These are phyloP conservation scores for Bromus sterilis DNA, from an alignment of 176 grass and related monocot genomes.

Conservation along the genomic window DNA sequence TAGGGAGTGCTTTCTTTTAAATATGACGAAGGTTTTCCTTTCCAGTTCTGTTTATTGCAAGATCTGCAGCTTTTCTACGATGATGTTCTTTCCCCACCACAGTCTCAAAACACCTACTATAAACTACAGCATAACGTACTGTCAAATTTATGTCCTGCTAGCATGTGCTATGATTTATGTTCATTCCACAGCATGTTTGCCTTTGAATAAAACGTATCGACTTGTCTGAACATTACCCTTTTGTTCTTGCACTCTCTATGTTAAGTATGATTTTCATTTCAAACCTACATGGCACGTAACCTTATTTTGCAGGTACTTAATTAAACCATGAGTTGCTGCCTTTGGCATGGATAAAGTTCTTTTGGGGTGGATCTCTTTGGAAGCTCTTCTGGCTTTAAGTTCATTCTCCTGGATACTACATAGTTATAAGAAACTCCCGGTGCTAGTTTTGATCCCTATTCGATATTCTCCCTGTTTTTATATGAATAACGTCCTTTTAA, in stretches of 20 bases:
- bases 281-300: neutral
- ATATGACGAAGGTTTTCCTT: neutral
- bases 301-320: slow-evolving; percentile 31
- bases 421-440: neutral
- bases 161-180: neutral
- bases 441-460: neutral
- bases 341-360: neutral
- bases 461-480: neutral
- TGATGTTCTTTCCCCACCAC: neutral
- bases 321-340: neutral
- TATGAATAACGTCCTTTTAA: slow-evolving; percentile 5
- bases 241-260: neutral
- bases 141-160: neutral
- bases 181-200: neutral
- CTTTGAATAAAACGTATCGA: neutral
- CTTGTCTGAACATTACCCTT: neutral
- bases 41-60: neutral
- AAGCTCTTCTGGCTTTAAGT: slow-evolving; percentile 1
- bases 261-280: neutral
- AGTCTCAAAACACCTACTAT: neutral
- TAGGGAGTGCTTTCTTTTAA: neutral
- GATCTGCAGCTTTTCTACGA: neutral
- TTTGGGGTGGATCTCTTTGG: neutral
- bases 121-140: neutral
- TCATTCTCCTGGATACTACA: neutral